These are phyloP conservation scores for Penicillium canariense DNA, from an alignment of 495 filamentous ascomycete genomes.

Conservation along the genomic window DNA sequence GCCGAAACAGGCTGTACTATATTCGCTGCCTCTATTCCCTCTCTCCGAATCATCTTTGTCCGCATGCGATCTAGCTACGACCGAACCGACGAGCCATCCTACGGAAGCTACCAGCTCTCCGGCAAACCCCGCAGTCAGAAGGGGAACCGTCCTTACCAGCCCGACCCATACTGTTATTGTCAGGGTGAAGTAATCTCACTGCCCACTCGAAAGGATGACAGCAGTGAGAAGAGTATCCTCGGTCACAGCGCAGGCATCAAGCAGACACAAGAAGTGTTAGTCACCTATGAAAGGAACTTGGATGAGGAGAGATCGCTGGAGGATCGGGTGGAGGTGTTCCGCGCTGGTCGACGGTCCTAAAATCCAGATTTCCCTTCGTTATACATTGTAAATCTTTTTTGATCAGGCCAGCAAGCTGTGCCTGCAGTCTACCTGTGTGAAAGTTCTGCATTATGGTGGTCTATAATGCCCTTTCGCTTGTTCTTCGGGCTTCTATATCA, in stretches of 20 bases:
- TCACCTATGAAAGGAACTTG: conserved; percentile 1
- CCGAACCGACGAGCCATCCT: background rate
- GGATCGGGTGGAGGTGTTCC: background rate
- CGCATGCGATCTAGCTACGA: conserved; percentile 20
- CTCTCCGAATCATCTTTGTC: conserved; percentile 17
- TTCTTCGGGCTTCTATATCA: too few relatives aligned
- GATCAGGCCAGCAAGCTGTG: too few relatives aligned
- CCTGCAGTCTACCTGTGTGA: background rate
- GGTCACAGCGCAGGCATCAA: background rate
- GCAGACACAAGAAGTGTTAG: background rate
- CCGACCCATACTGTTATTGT: background rate
- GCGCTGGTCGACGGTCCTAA: background rate
- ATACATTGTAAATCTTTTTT: too few relatives aligned
- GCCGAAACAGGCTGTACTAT: conserved; percentile 27
- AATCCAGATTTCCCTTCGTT: background rate
- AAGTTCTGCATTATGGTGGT: background rate
- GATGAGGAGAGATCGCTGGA: background rate
- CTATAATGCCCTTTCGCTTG: background rate
- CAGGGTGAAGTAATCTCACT: background rate
- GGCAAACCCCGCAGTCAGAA: background rate
- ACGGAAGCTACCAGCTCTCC: background rate
- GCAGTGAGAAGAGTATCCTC: background rate
- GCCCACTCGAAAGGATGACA: background rate
- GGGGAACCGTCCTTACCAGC: background rate
- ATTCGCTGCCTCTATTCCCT: conserved; percentile 25